Base-by-base conservation (phyloP, 768 basidiomycete genomes). In the Termitomyces sp. region DNA sequence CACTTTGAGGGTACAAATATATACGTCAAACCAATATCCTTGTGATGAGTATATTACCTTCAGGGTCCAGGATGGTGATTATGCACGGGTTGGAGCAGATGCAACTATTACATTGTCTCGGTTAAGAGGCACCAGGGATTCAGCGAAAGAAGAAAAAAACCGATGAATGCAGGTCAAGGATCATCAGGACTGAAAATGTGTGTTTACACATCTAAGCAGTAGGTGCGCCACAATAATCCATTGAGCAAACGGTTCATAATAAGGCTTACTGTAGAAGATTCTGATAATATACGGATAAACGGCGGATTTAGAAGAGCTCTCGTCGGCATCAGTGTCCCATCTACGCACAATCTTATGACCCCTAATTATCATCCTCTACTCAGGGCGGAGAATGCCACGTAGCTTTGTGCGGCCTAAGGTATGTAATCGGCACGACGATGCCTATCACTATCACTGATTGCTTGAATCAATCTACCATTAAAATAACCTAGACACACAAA, bases 21-120 rank as follows among this genome's bases (percentile, higher is more conserved):
- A 18, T 62, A 87, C 87, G 90, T 92, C 63, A 93, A 72, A n/a
- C 93, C 92, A 66, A 93, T 94, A 7, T 93, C 91, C 70, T 95
- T 16, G 90, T 84, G 14, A 72, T 75, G 59, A 90, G 18, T 83
- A 85, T 36, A 78, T 81, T 62, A 81, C 80, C 68, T 94, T 90
- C 1, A 95, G 75, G 53, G n/a, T n/a, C n/a, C n/a, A n/a, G n/a
- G n/a, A n/a, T n/a, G n/a, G 85, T 81, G 6, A 94, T 88, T 24
- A 92, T 73, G 62, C 87, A 86, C 30, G 84, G 11, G 92, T 94
- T 3, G 93, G 93, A n/a, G 93, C 93, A 14, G 92, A 86, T 20
- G 91, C 92, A 64, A 72, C 75, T 72, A 46, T 20, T 14, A 45
- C 8, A 8, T 22, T 8, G 38, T 63, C 32, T 60, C 38, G 55